Conservation (phyloP, 305 asterid species). For the Plantago lanceolata region DNA sequence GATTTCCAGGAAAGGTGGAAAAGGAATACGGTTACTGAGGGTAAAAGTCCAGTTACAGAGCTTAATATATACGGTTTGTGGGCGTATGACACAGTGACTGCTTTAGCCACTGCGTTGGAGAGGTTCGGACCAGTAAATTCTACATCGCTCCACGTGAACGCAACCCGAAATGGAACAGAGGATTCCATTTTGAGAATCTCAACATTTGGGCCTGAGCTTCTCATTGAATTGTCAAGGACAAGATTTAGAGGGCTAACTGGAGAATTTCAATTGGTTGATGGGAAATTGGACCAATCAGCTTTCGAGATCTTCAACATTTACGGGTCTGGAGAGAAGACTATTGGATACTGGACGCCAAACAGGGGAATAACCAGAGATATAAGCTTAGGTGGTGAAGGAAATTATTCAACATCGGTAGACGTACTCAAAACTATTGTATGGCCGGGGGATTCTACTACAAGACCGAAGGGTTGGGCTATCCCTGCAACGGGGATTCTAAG, state of each 20-base stretch:
- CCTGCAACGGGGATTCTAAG: slow-evolving; percentile 24
- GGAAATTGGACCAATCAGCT: slow-evolving; percentile 28
- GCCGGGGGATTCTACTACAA: slow-evolving; percentile 42
- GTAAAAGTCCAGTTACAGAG: slow-evolving; percentile 19
- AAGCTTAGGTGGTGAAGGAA: slow-evolving; percentile 13
- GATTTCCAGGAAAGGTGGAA: slow-evolving; percentile 35
- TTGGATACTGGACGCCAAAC: slow-evolving; percentile 43
- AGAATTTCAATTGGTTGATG: slow-evolving; percentile 32
- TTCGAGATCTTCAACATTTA: slow-evolving; percentile 42
- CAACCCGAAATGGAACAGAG: neutral
- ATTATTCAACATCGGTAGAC: slow-evolving; percentile 22
- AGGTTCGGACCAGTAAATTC: slow-evolving; percentile 13
- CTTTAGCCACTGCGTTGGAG: slow-evolving; percentile 42
- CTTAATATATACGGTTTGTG: slow-evolving; percentile 42
- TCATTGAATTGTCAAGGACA: slow-evolving; percentile 24
- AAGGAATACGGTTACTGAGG: slow-evolving; percentile 5
- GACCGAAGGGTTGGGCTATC: slow-evolving; percentile 39
- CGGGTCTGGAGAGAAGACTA: slow-evolving; percentile 37
- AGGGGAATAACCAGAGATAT: slow-evolving; percentile 29
- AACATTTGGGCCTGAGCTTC: slow-evolving; percentile 30
- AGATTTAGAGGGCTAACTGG: slow-evolving; percentile 39
- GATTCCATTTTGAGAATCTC: no score
- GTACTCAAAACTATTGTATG: slow-evolving; percentile 31
- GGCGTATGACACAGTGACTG: slow-evolving; percentile 47
- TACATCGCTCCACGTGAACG: neutral